A percentile compares a stretch with the other conserved stretches of the same genome.
phyloP scores from a whole-genome alignment of 805 yeast genomes.

The Kazachstania kunashirensis region DNA sequence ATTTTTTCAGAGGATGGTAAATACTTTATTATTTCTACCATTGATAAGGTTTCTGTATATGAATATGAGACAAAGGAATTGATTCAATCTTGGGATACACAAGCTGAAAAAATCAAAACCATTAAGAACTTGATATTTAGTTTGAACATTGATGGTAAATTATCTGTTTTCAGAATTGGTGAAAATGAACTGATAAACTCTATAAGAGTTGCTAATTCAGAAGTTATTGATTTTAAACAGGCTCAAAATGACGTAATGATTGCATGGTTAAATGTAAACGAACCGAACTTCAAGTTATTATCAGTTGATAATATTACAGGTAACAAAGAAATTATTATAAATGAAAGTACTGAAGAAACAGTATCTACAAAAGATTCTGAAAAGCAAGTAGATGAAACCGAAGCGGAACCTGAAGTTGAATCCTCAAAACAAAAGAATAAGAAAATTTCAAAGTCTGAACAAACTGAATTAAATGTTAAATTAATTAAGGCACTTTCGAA shows the following conservation, averaged over 20 bases:
- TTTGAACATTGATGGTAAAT: constrained; percentile 15
- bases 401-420: constrained; percentile 6
- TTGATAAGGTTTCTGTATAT: constrained; percentile 12
- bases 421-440: constrained; percentile 5
- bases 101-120: constrained; percentile 14
- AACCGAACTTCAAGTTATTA: constrained; percentile 30
- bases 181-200: constrained; percentile 30
- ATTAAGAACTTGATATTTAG: constrained; percentile 15
- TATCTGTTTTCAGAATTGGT: constrained; percentile 23
- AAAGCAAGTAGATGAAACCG: constrained; percentile 24
- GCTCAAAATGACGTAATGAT: constrained; percentile 18
- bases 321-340: constrained; percentile 22
- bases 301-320: constrained; percentile 15
- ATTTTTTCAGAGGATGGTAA: constrained; percentile 15
- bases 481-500: constrained; percentile 21
- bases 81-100: constrained; percentile 17
- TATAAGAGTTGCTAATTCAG: constrained; percentile 21
- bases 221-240: constrained; percentile 20
- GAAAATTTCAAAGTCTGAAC: constrained; percentile 19
- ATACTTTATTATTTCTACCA: constrained; percentile 16
- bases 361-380: neutral
- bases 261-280: constrained; percentile 33
- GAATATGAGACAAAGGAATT: constrained; percentile 12
- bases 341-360: constrained; percentile 10
- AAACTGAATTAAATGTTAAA: constrained; percentile 19